Conservation (phyloP, 2,329 filamentous ascomycete genomes). For the Ascochyta pisi region DNA sequence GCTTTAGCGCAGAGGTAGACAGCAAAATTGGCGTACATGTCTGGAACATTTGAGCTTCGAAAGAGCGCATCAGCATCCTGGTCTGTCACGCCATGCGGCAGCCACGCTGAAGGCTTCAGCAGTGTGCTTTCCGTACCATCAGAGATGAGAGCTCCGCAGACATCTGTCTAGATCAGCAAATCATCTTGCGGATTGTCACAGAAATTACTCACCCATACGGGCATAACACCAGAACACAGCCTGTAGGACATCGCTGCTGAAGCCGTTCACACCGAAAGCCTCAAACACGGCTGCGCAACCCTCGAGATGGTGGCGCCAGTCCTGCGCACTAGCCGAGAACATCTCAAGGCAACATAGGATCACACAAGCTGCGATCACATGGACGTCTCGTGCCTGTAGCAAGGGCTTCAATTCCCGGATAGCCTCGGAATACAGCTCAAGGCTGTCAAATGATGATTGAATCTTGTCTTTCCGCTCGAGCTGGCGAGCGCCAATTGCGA, state of each 20-base stretch:
- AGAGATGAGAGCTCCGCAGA: slow-evolving; percentile 61
- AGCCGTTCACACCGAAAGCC: slow-evolving; percentile 59
- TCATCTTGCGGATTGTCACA: not conserved
- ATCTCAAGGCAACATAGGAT: slow-evolving; percentile 64
- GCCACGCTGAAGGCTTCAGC: slow-evolving; percentile 58
- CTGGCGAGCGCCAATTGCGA: slow-evolving; percentile 61
- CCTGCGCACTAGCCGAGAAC: slow-evolving; percentile 49
- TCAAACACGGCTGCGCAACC: slow-evolving; percentile 61
- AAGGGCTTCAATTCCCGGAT: slow-evolving; percentile 59
- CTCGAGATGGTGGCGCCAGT: slow-evolving; percentile 61
- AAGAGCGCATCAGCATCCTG: slow-evolving; percentile 44
- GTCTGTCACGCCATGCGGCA: slow-evolving; percentile 38
- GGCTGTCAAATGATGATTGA: slow-evolving; percentile 53
- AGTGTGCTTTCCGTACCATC: slow-evolving; percentile 57
- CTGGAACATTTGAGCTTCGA: slow-evolving; percentile 45
- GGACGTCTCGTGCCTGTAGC: slow-evolving; percentile 56
- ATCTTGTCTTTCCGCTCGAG: slow-evolving; percentile 55
- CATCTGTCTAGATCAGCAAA: slow-evolving; percentile 40
- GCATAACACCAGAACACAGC: slow-evolving; percentile 64
- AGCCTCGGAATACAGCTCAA: slow-evolving; percentile 60
- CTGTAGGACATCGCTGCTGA: slow-evolving; percentile 58
- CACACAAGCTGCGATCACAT: slow-evolving; percentile 61
- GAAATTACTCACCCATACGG: slow-evolving; percentile 53
- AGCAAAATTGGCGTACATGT: slow-evolving; percentile 60
- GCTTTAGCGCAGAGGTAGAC: slow-evolving; percentile 57